A percentile compares a stretch with the other conserved stretches of the same genome.
Evolutionary conservation across 2,329 filamentous ascomycete genomes (phyloP).

Genomic region (Paramyrothecium roridum): DNA sequence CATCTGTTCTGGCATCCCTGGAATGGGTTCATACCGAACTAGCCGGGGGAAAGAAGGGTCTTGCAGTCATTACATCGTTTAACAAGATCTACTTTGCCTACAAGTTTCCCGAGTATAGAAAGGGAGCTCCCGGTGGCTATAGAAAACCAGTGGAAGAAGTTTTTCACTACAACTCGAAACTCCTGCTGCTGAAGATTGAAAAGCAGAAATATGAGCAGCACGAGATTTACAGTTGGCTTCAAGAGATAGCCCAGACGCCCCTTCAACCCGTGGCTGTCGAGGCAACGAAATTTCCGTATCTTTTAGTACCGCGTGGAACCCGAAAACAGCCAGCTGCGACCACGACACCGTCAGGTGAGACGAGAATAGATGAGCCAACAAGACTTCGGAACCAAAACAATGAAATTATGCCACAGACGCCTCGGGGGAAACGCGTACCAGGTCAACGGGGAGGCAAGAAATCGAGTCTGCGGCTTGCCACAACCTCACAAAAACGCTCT

Average conservation of each 20-base stretch:
- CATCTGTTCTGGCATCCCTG: constrained; percentile 21
- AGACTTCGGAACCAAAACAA: not conserved
- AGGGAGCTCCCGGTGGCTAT: constrained; percentile 27
- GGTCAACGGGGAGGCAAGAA: constrained; percentile 39
- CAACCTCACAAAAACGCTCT: constrained; percentile 42
- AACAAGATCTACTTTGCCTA: constrained; percentile 29
- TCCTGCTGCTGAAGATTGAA: constrained; percentile 33
- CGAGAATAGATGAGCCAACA: not conserved
- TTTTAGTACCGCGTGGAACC: constrained; percentile 16
- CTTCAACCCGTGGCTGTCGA: constrained; percentile 24
- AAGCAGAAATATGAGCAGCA: constrained; percentile 26
- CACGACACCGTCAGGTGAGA: not conserved
- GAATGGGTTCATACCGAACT: constrained; percentile 13
- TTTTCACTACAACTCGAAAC: constrained; percentile 39
- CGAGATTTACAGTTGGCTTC: constrained; percentile 30
- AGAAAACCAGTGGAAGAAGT: constrained; percentile 39
- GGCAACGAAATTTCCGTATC: constrained; percentile 23
- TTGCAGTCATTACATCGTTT: constrained; percentile 15
- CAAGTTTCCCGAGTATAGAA: constrained; percentile 23
- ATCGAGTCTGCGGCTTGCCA: constrained; percentile 39
- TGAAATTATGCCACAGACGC: constrained; percentile 13
- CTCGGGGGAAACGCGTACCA: constrained; percentile 25
- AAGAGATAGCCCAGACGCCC: constrained; percentile 17
- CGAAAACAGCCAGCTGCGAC: constrained; percentile 2
- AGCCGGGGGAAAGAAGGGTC: constrained; percentile 12